These are phyloP conservation scores for Pyrenophora graminea DNA, from an alignment of 2,329 filamentous ascomycete genomes.

Conservation along the genomic window DNA sequence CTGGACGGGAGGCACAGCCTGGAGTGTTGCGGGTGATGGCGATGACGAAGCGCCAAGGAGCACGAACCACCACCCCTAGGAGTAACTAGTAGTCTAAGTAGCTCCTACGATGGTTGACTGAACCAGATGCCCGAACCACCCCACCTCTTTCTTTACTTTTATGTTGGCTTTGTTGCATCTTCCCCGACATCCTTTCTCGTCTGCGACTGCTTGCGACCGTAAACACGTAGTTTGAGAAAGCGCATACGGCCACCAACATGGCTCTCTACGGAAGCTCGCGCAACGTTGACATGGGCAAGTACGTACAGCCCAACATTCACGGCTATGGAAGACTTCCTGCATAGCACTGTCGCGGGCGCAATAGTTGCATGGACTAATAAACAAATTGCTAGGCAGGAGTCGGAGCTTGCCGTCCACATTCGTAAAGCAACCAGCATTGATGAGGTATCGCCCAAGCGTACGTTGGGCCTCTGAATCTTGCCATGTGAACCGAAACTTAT, in stretches of 20 bases:
- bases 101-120: slow-evolving; percentile 19
- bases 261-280: slow-evolving; percentile 52
- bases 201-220: slow-evolving; percentile 12
- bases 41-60: slow-evolving; percentile 33
- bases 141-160: slow-evolving; percentile 8
- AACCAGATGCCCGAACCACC: slow-evolving; percentile 7
- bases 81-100: slow-evolving; percentile 4
- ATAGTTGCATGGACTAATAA: background rate
- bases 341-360: background rate
- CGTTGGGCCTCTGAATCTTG: slow-evolving; percentile 12
- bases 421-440: slow-evolving; percentile 70
- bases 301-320: slow-evolving; percentile 28
- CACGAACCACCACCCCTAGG: slow-evolving; percentile 21
- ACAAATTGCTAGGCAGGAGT: slow-evolving; percentile 56
- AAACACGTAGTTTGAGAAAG: slow-evolving; percentile 11
- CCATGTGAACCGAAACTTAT: slow-evolving; percentile 34
- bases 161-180: slow-evolving; percentile 14
- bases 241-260: slow-evolving; percentile 35
- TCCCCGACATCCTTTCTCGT: background rate
- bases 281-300: slow-evolving; percentile 67
- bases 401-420: slow-evolving; percentile 68
- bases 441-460: slow-evolving; percentile 70
- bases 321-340: background rate
- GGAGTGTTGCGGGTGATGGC: slow-evolving; percentile 20
- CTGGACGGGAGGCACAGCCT: slow-evolving; percentile 6